Evolutionary conservation across 2,329 filamentous ascomycete species (phyloP).

Genomic region (Fusarium neocosmosporiellum): DNA sequence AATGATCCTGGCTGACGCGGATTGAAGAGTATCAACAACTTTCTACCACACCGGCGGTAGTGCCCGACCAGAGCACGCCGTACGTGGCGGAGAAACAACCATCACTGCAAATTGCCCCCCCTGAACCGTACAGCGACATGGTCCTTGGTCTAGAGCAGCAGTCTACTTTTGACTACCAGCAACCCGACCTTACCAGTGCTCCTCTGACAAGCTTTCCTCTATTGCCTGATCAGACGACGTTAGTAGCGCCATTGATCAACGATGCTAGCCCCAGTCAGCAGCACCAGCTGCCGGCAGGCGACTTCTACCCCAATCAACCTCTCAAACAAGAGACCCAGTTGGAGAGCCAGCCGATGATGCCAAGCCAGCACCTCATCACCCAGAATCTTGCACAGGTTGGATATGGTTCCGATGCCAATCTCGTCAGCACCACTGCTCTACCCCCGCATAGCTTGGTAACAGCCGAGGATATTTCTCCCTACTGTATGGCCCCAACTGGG

Average conservation of each 20-base stretch:
- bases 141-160: conserved; percentile 27
- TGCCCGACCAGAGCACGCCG: conserved; percentile 46
- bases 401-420: conserved; percentile 29
- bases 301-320: conserved; percentile 33
- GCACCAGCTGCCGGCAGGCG: conserved; percentile 26
- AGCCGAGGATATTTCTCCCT: conserved; percentile 29
- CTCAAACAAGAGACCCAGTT: conserved; percentile 38
- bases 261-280: conserved; percentile 26
- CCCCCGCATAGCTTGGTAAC: conserved; percentile 27
- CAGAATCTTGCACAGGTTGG: conserved; percentile 34
- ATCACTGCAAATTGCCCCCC: conserved; percentile 33
- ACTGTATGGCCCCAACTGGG: conserved; percentile 25
- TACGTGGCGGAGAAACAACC: conserved; percentile 48
- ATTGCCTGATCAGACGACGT: conserved; percentile 30
- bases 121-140: conserved; percentile 32
- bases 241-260: conserved; percentile 30
- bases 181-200: conserved; percentile 30
- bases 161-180: conserved; percentile 26
- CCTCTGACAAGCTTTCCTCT: conserved; percentile 38
- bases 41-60: conserved; percentile 36
- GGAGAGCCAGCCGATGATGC: conserved; percentile 25
- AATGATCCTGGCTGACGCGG: conserved; percentile 22
- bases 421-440: conserved; percentile 24
- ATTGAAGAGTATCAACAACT: conserved; percentile 51
- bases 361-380: conserved; percentile 28